Evolutionary conservation across 768 basidiomycete species (phyloP), one percentile per base, ranked within the genome.

Genomic region (Dentipellis fragilis): DNA sequence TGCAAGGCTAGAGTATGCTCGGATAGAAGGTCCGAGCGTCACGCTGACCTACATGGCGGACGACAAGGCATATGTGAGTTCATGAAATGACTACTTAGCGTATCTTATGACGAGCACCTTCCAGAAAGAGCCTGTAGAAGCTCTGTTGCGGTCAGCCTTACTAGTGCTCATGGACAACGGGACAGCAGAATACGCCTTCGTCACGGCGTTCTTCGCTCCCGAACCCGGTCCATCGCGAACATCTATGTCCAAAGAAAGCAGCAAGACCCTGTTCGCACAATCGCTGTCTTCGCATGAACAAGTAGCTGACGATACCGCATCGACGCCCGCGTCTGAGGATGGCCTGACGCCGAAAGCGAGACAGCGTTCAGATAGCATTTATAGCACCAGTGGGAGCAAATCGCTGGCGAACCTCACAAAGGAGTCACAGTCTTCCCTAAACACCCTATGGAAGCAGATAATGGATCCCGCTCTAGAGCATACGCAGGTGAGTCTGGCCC

Each of bases 131-230:
- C 81, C 87, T 0, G 68, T 86, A 1, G 96, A 98, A 72, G 85
- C 85, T 0, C 73, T 97, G 21, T 76, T 92, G 59, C 84, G 95
- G 22, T 95, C 94, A 0, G 72, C 92, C 22, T 72, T 93, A 49
- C 74, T 98, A 52, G 94, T 96, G 52, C 80, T 98, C 58, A 84
- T 95, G 80, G 93, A 97, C 72, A 98, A 99, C 65, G 86, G 90
- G 3, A 89, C 89, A 1, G 82, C 93, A 29, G 95, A 98, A 71
- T 95, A 93, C 69, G 76, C 84, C 1, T 98, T 98, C 64, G 70
- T 96, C 51, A 80, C 83, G 10, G 73, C 82, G 0, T 98, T 99
- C 73, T 98, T 98, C 72, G 57, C 65, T 58, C 39, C 66, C 66
- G 57, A 72, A 68, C 49, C 62, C 10, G 49, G 34, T 14, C 52